phyloP scores from a whole-genome alignment of 306 rosid species.

The Coriaria nepalensis region DNA sequence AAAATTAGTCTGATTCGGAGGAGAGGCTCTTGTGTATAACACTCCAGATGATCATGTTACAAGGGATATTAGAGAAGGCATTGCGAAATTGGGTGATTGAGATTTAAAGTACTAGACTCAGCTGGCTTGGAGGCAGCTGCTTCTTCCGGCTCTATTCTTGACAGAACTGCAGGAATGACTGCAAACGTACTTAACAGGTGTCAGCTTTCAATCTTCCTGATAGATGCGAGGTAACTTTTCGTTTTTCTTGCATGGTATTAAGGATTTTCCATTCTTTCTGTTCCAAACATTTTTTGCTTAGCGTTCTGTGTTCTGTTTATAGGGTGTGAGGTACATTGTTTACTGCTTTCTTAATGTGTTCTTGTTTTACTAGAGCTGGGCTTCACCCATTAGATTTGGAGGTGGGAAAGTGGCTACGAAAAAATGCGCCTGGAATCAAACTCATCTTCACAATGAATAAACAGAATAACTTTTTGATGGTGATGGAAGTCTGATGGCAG shows the following conservation, averaged over 20 bases:
- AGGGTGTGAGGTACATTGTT: background rate
- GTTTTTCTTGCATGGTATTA: too few species aligned
- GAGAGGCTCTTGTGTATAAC: conserved; percentile 89
- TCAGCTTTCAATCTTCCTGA: conserved; percentile 61
- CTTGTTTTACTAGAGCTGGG: conserved; percentile 42
- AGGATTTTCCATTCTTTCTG: background rate
- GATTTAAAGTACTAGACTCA: conserved; percentile 83
- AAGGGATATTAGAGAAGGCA: conserved; percentile 78
- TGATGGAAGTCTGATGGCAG: conserved; percentile 35
- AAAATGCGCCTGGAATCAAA: conserved; percentile 54
- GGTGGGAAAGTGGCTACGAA: conserved; percentile 86
- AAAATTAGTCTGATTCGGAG: conserved; percentile 52
- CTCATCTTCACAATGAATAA: conserved; percentile 74
- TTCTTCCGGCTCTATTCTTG: conserved; percentile 70
- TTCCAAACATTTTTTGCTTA: background rate
- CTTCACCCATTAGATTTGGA: conserved; percentile 79
- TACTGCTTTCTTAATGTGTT: conserved; percentile 2
- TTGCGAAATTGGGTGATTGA: conserved; percentile 80
- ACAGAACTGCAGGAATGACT: conserved; percentile 74
- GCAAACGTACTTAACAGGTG: conserved; percentile 47
- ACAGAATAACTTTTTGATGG: conserved; percentile 60
- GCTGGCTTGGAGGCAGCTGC: conserved; percentile 81
- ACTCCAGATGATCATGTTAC: conserved; percentile 93
- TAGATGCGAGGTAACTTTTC: conserved; percentile 53
- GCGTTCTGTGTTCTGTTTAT: background rate